These are phyloP conservation scores for Fusarium siculi DNA, from an alignment of 2,329 filamentous ascomycete species.

Conservation along the genomic window DNA sequence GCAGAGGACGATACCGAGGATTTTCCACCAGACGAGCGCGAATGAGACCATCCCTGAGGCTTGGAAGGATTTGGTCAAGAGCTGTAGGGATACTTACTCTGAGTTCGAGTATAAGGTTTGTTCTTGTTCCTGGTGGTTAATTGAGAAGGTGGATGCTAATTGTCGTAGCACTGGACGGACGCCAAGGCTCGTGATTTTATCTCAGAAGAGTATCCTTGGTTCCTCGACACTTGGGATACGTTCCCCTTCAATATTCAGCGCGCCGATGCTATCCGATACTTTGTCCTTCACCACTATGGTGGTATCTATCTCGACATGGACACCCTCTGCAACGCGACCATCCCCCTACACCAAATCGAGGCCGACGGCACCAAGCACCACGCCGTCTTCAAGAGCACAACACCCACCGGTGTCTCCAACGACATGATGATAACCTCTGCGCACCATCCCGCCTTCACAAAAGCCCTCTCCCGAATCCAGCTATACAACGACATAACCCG, in stretches of 20 bases:
- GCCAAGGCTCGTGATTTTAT: constrained; percentile 74
- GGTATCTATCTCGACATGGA: constrained; percentile 76
- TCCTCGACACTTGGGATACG: constrained; percentile 74
- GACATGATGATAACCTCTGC: constrained; percentile 81
- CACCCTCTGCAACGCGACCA: constrained; percentile 44
- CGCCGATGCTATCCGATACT: constrained; percentile 79
- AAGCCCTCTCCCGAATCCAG: constrained; percentile 74
- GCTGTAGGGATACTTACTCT: constrained; percentile 73
- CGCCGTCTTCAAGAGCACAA: constrained; percentile 59
- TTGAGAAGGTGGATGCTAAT: not conserved
- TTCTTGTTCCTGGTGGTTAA: not conserved
- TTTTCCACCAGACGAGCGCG: constrained; percentile 79
- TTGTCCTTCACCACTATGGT: constrained; percentile 76
- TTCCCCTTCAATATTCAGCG: constrained; percentile 78
- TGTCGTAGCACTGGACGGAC: constrained; percentile 75
- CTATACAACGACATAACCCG: constrained; percentile 66
- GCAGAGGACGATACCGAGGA: constrained; percentile 77
- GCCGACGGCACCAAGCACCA: constrained; percentile 32
- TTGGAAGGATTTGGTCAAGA: constrained; percentile 73
- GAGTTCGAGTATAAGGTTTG: constrained; percentile 79
- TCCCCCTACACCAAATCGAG: constrained; percentile 46
- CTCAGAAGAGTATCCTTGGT: constrained; percentile 75
- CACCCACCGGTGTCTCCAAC: constrained; percentile 83
- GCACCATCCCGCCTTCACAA: constrained; percentile 78
- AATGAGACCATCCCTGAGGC: constrained; percentile 74